phyloP scores from a whole-genome alignment of 345 rosid species.

The Eutrema japonicum region DNA sequence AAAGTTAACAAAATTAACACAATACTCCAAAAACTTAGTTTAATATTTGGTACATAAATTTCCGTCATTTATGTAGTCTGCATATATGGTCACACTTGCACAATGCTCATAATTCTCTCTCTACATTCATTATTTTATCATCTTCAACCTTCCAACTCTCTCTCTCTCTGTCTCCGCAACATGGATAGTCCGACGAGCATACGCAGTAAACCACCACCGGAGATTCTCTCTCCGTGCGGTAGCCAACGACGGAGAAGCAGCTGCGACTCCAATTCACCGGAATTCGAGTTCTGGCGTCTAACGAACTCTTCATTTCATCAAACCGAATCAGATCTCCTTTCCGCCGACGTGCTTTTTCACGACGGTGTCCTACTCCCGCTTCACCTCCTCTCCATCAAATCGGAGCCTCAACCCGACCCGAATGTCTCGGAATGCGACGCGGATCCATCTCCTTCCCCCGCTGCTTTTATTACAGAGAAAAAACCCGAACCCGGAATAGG shows the following conservation, averaged over 20 bases:
- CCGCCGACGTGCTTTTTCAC: slow-evolving; percentile 81
- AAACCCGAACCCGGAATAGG: slow-evolving; percentile 35
- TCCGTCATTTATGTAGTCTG: slow-evolving; percentile 35
- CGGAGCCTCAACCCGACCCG: slow-evolving; percentile 30
- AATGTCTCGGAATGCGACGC: slow-evolving; percentile 29
- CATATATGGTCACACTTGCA: slow-evolving; percentile 39
- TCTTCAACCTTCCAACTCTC: slow-evolving; percentile 15
- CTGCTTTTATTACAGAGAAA: slow-evolving; percentile 17
- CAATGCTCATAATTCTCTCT: slow-evolving; percentile 33
- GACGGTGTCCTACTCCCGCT: slow-evolving; percentile 75
- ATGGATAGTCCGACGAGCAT: slow-evolving; percentile 49
- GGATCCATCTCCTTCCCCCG: slow-evolving; percentile 25
- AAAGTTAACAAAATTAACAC: no score
- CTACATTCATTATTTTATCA: slow-evolving; percentile 23
- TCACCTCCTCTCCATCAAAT: slow-evolving; percentile 45
- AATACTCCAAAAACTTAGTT: no score
- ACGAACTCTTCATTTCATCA: slow-evolving; percentile 51
- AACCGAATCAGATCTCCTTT: slow-evolving; percentile 53
- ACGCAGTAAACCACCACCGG: slow-evolving; percentile 38
- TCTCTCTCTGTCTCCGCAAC: slow-evolving; percentile 11
- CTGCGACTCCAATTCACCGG: slow-evolving; percentile 58
- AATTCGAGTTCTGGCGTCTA: slow-evolving; percentile 77
- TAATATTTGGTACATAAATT: slow-evolving; percentile 6
- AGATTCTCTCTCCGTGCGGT: slow-evolving; percentile 36
- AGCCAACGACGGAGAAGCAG: slow-evolving; percentile 44